These are phyloP conservation scores for Skeletonema menzelii DNA, from an alignment of 108 stramenopile species.

Conservation along the genomic window DNA sequence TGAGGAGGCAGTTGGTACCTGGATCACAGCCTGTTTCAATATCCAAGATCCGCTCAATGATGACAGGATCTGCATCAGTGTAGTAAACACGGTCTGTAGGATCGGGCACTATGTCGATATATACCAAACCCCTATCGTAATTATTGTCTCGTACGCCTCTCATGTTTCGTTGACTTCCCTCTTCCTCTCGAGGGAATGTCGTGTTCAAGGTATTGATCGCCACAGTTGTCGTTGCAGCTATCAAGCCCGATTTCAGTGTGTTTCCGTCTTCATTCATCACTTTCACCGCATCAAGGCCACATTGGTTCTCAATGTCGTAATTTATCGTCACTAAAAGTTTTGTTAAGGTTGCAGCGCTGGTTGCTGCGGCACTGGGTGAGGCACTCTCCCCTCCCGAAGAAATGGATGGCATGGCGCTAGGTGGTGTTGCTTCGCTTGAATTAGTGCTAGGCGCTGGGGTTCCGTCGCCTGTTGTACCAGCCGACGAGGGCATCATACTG, in stretches of 20 bases:
- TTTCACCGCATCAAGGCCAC: conserved; percentile 46
- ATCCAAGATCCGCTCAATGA: conserved; percentile 47
- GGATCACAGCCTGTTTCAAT: conserved; percentile 17
- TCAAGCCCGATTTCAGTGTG: conserved; percentile 54
- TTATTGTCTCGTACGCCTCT: not conserved
- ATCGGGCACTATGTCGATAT: not conserved
- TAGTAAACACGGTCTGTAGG: conserved; percentile 30
- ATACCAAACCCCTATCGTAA: conserved; percentile 5
- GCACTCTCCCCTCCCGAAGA: no score
- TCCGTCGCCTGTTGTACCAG: no score
- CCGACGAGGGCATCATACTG: no score
- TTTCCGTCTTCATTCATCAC: conserved; percentile 53
- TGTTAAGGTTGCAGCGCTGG: not conserved
- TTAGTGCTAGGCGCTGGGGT: not conserved
- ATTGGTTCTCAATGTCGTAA: conserved; percentile 38
- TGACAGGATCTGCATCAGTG: conserved; percentile 43
- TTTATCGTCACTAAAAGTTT: not conserved
- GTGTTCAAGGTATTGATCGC: conserved; percentile 52
- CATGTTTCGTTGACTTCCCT: not conserved
- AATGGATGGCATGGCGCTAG: not conserved
- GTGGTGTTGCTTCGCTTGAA: not conserved
- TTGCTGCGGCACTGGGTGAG: not conserved
- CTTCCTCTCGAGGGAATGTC: conserved; percentile 42
- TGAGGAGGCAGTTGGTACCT: conserved; percentile 37
- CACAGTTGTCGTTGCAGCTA: conserved; percentile 44